Conservation (phyloP, 2,329 filamentous ascomycete genomes). For the Pyrenophora graminea region DNA sequence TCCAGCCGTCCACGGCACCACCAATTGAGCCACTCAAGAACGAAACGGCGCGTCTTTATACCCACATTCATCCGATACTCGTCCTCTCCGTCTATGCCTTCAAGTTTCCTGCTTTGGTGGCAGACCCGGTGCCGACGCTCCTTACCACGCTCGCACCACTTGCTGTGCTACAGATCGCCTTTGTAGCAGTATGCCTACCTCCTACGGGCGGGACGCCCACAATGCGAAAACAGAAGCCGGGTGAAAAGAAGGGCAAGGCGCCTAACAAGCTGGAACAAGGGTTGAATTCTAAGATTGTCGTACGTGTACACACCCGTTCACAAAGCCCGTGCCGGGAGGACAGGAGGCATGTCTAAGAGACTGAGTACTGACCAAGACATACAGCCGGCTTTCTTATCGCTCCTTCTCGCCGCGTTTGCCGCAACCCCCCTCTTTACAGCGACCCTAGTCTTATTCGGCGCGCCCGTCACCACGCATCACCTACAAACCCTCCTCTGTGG, state of each 20-base stretch:
- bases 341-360: background rate
- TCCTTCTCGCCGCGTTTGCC: constrained; percentile 61
- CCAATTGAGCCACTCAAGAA: constrained; percentile 56
- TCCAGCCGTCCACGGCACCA: constrained; percentile 26
- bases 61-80: constrained; percentile 69
- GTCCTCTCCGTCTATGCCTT: constrained; percentile 67
- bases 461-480: constrained; percentile 81
- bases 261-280: constrained; percentile 31
- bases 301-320: constrained; percentile 33
- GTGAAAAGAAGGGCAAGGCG: constrained; percentile 43
- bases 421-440: constrained; percentile 62
- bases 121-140: constrained; percentile 69
- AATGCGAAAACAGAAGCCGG: constrained; percentile 59
- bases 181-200: constrained; percentile 63
- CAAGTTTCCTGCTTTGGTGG: constrained; percentile 69
- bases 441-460: constrained; percentile 84
- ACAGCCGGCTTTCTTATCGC: constrained; percentile 72
- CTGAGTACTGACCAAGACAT: background rate
- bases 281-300: constrained; percentile 46
- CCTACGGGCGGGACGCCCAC: constrained; percentile 49
- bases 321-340: too few species aligned
- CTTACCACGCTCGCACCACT: constrained; percentile 65
- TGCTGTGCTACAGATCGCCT: constrained; percentile 64
- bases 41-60: constrained; percentile 58
- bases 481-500: constrained; percentile 78